Base-by-base conservation (phyloP, 2,329 filamentous ascomycete species). In the Sporothrix euskadiensis region DNA sequence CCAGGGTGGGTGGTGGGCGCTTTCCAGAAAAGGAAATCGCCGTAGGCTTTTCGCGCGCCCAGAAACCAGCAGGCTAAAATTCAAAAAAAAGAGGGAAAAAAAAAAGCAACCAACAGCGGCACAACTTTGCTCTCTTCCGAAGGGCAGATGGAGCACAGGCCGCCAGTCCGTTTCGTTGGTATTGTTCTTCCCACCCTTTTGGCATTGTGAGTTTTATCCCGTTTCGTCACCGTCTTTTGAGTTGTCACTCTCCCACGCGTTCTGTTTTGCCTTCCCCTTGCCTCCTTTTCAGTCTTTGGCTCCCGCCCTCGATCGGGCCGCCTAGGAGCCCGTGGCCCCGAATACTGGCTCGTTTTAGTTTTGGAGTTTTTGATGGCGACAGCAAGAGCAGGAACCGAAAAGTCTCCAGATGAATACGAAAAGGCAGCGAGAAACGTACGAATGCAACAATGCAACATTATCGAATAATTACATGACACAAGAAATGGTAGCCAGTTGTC, bases 21-120 rank as follows among this genome's bases (percentile, higher is more conserved):
- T 65, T 65, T 12, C 59, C 59, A 44, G 44, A 65, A 44, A 6
- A 8, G n/a, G 59, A 65, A 65, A n/a, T 65, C n/a, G 59, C 59
- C 59, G 59, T 65, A 3, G 32, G 30, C 19, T 22, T 22, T 19
- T n/a, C 32, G 59, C 59, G 32, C 35, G 14, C 16, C 16, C 16
- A 41, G 57, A 22, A 22, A 10, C 32, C 32, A 39, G 32, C 54
- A 10, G 54, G 3, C 26, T 26, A 59, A 30, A 54, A 54, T 5
- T 6, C 16, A n/a, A 54, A 22, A 54, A 22, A 2, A 4, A 22
- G 1, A 22, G 1, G 3, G 2, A 12, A 26, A 54, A 8, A 54
- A 19, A 5, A 52, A 26, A 3, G 14, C 14, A 57, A n/a, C 32
- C 6, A 63, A 12, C 30, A 41, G 22, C 7, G 52, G 52, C 19